Evolutionary conservation across 352 stramenopile species (phyloP), one percentile per base, ranked within the genome.

Genomic region (Phytophthora chlamydospora): DNA sequence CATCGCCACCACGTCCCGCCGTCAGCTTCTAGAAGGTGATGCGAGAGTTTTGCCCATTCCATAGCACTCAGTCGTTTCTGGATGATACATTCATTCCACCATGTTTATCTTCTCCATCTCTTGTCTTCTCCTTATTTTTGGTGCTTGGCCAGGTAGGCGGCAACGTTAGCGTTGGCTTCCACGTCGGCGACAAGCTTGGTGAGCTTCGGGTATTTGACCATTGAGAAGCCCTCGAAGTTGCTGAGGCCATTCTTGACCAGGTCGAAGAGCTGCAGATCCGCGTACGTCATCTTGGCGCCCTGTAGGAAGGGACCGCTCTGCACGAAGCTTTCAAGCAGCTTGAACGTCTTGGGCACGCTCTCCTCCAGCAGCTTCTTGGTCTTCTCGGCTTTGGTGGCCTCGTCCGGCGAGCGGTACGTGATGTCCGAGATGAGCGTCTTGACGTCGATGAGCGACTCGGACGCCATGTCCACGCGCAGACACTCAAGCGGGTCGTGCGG

Each of bases 221-320:
- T 32, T 13, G 58, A 68, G 21, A 85, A 80, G 0, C 40, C 63
- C n/a, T 44, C 43, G 36, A 80, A 80, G 21, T 53, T 53, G 14
- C 36, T 58, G 6, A 89, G 52, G 21, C 39, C 62, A 62, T 89
- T 89, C 17, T 57, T 62, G 19, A 73, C 55, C n/a, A 87, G 3
- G 44, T 89, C 74, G 17, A 85, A 83, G 7, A 87, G 45, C 9
- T 77, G 71, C 13, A 92, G n/a, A 50, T 92, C 83, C 1, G 78
- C 75, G 33, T 66, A 72, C 65, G 66, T 80, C 62, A 56, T 68
- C 17, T 61, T 83, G 58, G 76, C 61, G 24, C 78, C 76, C 12
- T 84, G 44, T 43, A 89, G 81, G 64, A 80, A 91, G 47, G 70
- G 66, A 29, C 76, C 78, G 21, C 48, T 16, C 8, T 63, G 32